Conservation (phyloP, 2,329 filamentous ascomycete species). For the Periglandula ipomoeae region DNA sequence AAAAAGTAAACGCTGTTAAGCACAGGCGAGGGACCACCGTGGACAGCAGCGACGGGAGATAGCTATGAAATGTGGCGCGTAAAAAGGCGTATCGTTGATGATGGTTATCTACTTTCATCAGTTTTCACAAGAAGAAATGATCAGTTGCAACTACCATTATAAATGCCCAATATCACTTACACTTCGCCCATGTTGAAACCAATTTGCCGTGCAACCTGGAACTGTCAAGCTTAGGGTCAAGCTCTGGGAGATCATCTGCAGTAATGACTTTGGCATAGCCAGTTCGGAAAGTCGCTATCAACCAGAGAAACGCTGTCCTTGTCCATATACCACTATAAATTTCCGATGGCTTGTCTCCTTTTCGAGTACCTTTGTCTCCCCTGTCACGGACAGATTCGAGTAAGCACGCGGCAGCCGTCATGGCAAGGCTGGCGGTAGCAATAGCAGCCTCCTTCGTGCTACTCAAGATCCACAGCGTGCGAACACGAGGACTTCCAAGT, state of each 20-base stretch:
- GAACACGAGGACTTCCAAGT: too few relatives aligned
- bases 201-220: not conserved
- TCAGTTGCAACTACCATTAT: too few relatives aligned
- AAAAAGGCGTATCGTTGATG: not conserved
- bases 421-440: too few relatives aligned
- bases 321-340: conserved; percentile 2
- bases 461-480: too few relatives aligned
- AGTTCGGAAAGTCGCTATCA: not conserved
- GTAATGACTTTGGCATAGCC: conserved; percentile 1
- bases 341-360: too few relatives aligned
- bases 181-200: too few relatives aligned
- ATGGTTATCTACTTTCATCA: too few relatives aligned
- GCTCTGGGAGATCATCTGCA: not conserved
- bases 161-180: too few relatives aligned
- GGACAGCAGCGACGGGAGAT: conserved; percentile 16
- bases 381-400: too few relatives aligned
- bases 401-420: too few relatives aligned
- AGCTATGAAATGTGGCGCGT: conserved; percentile 10
- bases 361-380: too few relatives aligned
- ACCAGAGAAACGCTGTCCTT: not conserved
- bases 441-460: too few relatives aligned
- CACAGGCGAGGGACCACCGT: conserved; percentile 22
- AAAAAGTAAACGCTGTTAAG: conserved; percentile 23
- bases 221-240: conserved; percentile 1
- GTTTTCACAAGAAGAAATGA: not conserved